Percentiles rank a stretch among this genome's conserved stretches.
phyloP scores from a whole-genome alignment of 2,329 filamentous ascomycete genomes.

The Neonectria ditissima region DNA sequence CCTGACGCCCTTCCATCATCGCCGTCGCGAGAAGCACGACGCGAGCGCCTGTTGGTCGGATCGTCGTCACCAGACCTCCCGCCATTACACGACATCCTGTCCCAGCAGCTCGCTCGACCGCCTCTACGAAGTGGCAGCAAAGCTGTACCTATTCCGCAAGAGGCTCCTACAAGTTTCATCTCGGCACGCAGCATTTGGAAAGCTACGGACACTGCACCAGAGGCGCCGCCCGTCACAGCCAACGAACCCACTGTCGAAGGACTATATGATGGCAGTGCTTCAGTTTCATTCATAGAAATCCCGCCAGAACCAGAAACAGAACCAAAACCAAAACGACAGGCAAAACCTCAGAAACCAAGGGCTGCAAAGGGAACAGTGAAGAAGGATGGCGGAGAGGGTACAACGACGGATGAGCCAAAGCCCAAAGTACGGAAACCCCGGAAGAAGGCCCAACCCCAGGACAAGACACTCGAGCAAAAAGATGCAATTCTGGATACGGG shows the following conservation, averaged over 20 bases:
- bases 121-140: constrained; percentile 52
- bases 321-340: constrained; percentile 17
- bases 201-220: constrained; percentile 45
- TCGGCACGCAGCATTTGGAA: constrained; percentile 55
- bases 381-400: constrained; percentile 25
- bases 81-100: constrained; percentile 61
- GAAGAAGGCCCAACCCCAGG: constrained; percentile 51
- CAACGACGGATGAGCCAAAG: constrained; percentile 9
- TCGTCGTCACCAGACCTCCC: constrained; percentile 70
- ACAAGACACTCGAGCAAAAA: background rate
- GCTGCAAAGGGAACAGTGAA: constrained; percentile 27
- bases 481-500: constrained; percentile 31
- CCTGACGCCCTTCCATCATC: constrained; percentile 49
- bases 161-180: constrained; percentile 54
- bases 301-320: constrained; percentile 23
- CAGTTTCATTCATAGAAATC: constrained; percentile 41
- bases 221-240: background rate
- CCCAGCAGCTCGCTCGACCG: constrained; percentile 50
- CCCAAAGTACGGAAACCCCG: constrained; percentile 48
- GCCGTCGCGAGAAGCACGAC: constrained; percentile 48
- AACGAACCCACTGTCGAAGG: constrained; percentile 1
- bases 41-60: constrained; percentile 45
- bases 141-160: constrained; percentile 51
- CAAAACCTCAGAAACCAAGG: constrained; percentile 37
- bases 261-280: constrained; percentile 29